A percentile compares a stretch with the other conserved stretches of the same genome.
Conservation (phyloP, 331 rosid species). For the Prunus yedoensis region DNA sequence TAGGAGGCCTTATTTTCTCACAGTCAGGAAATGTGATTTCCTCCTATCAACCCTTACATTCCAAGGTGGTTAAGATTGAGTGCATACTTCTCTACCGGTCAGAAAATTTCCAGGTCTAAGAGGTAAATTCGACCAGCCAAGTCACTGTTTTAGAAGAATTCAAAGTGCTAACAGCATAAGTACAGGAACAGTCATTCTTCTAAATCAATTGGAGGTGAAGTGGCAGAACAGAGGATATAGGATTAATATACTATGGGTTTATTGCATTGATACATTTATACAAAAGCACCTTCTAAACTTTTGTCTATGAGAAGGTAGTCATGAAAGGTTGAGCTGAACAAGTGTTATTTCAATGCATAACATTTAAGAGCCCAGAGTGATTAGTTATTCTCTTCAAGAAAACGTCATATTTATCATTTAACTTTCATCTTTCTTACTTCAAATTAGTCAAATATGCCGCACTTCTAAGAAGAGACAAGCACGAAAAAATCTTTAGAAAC, state of each 20-base stretch:
- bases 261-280: background rate
- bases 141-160: too few species aligned
- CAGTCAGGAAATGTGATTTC: too few species aligned
- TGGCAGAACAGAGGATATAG: background rate
- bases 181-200: background rate
- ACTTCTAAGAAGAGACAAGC: background rate
- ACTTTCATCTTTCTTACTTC: background rate
- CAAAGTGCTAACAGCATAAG: too few species aligned
- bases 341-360: background rate
- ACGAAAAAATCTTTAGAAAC: conserved; percentile 7
- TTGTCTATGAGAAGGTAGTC: background rate
- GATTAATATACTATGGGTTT: background rate
- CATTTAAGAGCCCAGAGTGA: background rate
- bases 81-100: too few species aligned
- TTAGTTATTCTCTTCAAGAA: background rate
- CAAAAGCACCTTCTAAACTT: background rate
- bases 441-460: background rate
- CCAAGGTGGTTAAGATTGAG: too few species aligned
- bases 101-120: too few species aligned
- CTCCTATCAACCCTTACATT: too few species aligned
- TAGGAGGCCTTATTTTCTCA: too few species aligned
- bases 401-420: background rate
- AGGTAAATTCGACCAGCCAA: too few species aligned
- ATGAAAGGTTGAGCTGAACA: background rate
- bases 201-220: background rate